Percentiles rank a stretch among this genome's conserved stretches.
These are phyloP conservation scores for Phytophthora pistaciae DNA, from an alignment of 352 stramenopile species.

Conservation along the genomic window DNA sequence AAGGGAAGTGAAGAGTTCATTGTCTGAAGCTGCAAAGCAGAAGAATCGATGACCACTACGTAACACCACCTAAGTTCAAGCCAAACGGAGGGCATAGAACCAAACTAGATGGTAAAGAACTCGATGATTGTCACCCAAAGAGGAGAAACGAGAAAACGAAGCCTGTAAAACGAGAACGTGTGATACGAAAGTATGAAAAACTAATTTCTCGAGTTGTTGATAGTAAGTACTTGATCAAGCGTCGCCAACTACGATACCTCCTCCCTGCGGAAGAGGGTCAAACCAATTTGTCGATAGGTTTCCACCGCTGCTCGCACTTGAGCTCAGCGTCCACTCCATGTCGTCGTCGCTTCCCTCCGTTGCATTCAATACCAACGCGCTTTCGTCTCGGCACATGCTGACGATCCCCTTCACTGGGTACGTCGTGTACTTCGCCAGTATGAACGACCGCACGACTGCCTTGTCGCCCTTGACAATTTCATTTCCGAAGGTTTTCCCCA, in stretches of 20 bases:
- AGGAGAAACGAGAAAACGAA: neutral
- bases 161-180: too few species aligned
- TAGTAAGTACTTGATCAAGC: neutral
- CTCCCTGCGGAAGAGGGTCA: neutral
- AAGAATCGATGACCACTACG: neutral
- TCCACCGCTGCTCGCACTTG: neutral
- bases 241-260: neutral
- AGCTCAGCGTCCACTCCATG: neutral
- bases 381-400: constrained; percentile 4
- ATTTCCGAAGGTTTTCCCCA: neutral
- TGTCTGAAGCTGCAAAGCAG: neutral
- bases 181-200: neutral
- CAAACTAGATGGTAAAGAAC: neutral
- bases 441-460: neutral
- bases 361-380: neutral
- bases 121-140: neutral
- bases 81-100: neutral
- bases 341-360: neutral
- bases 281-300: constrained; percentile 14
- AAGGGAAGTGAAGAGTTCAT: neutral
- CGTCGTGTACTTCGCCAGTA: neutral
- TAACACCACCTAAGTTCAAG: neutral
- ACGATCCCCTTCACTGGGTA: constrained; percentile 6
- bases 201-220: neutral
- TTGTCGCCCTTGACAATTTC: neutral